phyloP scores from a whole-genome alignment of 2,329 filamentous ascomycete genomes.

The Tolypocladium tropicale region DNA sequence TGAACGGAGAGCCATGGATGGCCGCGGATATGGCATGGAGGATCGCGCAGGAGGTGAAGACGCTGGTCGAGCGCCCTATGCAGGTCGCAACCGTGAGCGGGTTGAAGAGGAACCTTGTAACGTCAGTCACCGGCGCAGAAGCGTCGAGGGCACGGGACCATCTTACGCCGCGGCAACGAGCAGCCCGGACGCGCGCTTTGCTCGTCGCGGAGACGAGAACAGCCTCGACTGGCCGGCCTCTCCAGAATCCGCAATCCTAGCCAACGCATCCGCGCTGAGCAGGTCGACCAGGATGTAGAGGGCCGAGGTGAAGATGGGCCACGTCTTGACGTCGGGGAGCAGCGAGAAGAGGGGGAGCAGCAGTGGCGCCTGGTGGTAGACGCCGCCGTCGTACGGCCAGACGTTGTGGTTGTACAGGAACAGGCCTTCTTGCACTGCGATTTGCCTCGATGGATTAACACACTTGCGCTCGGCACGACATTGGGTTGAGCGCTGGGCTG shows the following conservation, averaged over 20 bases:
- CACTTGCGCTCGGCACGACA: not conserved
- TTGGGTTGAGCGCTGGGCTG: constrained; percentile 5
- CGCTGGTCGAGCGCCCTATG: constrained; percentile 76
- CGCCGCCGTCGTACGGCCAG: constrained; percentile 92
- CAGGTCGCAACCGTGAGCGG: constrained; percentile 89
- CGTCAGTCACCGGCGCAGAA: constrained; percentile 6
- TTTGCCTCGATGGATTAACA: not conserved
- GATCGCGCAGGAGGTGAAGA: constrained; percentile 83
- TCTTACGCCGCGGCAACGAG: constrained; percentile 70
- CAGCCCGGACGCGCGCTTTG: constrained; percentile 62
- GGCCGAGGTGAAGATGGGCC: constrained; percentile 65
- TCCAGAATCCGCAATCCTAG: constrained; percentile 69
- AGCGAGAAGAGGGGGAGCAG: constrained; percentile 86
- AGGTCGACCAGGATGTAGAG: constrained; percentile 77
- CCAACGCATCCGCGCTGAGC: constrained; percentile 69
- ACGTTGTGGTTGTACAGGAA: constrained; percentile 96
- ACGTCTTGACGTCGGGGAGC: constrained; percentile 57
- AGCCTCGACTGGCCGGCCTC: constrained; percentile 64
- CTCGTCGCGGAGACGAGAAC: constrained; percentile 69
- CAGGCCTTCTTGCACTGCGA: constrained; percentile 81
- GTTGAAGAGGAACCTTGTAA: constrained; percentile 77
- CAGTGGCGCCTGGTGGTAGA: constrained; percentile 72
- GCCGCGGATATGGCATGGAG: constrained; percentile 76
- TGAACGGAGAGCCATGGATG: constrained; percentile 59
- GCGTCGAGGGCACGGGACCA: not conserved